Percentiles rank a stretch among this genome's conserved stretches.
Evolutionary conservation across 1,284 basidiomycete species (phyloP).

Genomic region (Tremellales sp.): DNA sequence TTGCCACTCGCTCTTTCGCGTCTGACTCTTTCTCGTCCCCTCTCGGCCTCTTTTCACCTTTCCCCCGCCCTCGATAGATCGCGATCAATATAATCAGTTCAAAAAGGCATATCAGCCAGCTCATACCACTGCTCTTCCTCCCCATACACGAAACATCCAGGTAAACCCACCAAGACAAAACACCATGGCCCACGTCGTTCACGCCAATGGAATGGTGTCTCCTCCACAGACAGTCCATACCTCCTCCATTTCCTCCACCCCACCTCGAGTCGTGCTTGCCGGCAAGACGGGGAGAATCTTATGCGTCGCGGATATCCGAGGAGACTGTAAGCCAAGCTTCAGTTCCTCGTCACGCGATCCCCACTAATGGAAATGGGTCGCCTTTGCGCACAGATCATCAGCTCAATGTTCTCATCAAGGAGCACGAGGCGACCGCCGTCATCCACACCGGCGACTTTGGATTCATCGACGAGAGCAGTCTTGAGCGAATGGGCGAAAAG

Average conservation of each 20-base stretch:
- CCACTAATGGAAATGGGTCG: background rate
- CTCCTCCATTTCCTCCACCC: slow-evolving; percentile 15
- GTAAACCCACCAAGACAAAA: background rate
- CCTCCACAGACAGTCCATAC: slow-evolving; percentile 28
- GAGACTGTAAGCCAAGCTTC: slow-evolving; percentile 50
- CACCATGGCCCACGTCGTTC: slow-evolving; percentile 3
- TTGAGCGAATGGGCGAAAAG: slow-evolving; percentile 88
- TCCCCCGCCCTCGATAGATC: background rate
- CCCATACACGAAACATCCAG: background rate
- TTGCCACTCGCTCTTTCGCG: background rate
- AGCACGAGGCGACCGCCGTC: slow-evolving; percentile 85
- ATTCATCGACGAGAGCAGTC: slow-evolving; percentile 81
- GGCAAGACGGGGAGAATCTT: slow-evolving; percentile 72
- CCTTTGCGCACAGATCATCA: slow-evolving; percentile 53
- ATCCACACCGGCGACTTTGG: slow-evolving; percentile 99
- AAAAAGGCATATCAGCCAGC: too few species aligned
- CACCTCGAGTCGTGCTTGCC: slow-evolving; percentile 36
- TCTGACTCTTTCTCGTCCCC: background rate
- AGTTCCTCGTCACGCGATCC: background rate
- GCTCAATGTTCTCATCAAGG: slow-evolving; percentile 85
- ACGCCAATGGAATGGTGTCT: slow-evolving; percentile 26
- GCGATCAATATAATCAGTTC: background rate
- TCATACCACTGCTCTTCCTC: background rate
- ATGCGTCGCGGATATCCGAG: slow-evolving; percentile 93
- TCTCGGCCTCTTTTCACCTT: slow-evolving; percentile 2